A percentile compares a stretch with the other conserved stretches of the same genome.
Evolutionary conservation across 441 rosid genomes (phyloP).

Genomic region (Populus hybrid): DNA sequence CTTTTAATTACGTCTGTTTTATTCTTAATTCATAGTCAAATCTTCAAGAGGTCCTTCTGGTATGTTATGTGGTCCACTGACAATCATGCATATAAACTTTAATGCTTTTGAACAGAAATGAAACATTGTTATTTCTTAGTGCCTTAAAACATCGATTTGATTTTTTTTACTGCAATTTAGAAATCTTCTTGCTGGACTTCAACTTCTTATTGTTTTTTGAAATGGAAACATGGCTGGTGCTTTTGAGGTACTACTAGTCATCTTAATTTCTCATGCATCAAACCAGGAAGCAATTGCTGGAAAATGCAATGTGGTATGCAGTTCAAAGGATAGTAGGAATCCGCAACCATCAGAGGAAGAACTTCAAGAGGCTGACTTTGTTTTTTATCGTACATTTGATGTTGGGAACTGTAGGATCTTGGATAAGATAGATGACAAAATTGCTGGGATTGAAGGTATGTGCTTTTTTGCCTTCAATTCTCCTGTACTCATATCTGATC

Average conservation of each 20-base stretch:
- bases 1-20: background rate
- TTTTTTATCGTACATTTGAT: slow-evolving; percentile 71
- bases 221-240: background rate
- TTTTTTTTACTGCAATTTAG: background rate
- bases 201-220: background rate
- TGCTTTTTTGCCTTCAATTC: slow-evolving; percentile 16
- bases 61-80: background rate
- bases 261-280: slow-evolving; percentile 10
- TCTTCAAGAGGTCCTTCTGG: background rate
- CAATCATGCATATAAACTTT: background rate
- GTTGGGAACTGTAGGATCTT: slow-evolving; percentile 38
- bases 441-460: slow-evolving; percentile 64
- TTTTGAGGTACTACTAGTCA: background rate
- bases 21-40: background rate
- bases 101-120: background rate
- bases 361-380: slow-evolving; percentile 50
- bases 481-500: slow-evolving; percentile 11
- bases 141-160: background rate
- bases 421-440: slow-evolving; percentile 54
- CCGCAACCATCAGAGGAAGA: slow-evolving; percentile 53
- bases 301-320: slow-evolving; percentile 75
- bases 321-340: slow-evolving; percentile 68
- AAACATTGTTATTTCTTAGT: background rate
- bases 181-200: background rate
- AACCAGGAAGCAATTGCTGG: slow-evolving; percentile 83